phyloP scores from a whole-genome alignment of 2,329 filamentous ascomycete genomes.

The Talaromyces sp. region DNA sequence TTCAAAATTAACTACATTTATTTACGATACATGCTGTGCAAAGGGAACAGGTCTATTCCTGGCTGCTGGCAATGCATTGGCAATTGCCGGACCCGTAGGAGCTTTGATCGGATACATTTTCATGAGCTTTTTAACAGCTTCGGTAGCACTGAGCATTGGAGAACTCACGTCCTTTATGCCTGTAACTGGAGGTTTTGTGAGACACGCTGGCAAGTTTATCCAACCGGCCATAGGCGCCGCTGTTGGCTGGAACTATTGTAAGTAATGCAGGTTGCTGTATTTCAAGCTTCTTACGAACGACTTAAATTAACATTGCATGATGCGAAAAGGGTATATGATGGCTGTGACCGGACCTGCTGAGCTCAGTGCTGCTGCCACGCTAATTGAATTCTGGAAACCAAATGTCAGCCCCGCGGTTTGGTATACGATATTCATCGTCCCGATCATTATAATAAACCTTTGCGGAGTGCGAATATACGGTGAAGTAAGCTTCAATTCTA shows the following conservation, averaged over 20 bases:
- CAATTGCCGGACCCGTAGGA: slow-evolving; percentile 50
- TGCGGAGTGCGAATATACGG: not conserved
- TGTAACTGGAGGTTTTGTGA: slow-evolving; percentile 49
- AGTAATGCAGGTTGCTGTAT: not conserved
- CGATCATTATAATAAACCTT: slow-evolving; percentile 40
- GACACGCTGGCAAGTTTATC: slow-evolving; percentile 40
- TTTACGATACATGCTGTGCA: not conserved
- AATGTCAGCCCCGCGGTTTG: slow-evolving; percentile 56
- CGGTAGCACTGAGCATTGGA: slow-evolving; percentile 50
- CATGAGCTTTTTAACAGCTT: slow-evolving; percentile 50
- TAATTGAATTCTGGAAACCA: slow-evolving; percentile 46
- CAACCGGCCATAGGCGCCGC: slow-evolving; percentile 4
- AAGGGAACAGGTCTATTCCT: slow-evolving; percentile 53
- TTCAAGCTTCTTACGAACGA: not conserved
- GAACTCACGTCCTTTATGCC: slow-evolving; percentile 59
- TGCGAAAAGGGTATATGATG: slow-evolving; percentile 37
- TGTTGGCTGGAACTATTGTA: not conserved
- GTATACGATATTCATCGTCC: slow-evolving; percentile 72
- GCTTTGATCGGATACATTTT: slow-evolving; percentile 53
- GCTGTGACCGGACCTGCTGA: slow-evolving; percentile 47
- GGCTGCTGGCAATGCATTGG: slow-evolving; percentile 52
- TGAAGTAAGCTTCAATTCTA: not conserved
- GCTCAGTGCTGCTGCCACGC: slow-evolving; percentile 44
- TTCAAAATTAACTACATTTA: not conserved
- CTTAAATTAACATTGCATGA: slow-evolving; percentile 10